Percentiles rank a stretch among this genome's conserved stretches.
These are phyloP conservation scores for Andrographis paniculata DNA, from an alignment of 305 asterid genomes.

Conservation along the genomic window DNA sequence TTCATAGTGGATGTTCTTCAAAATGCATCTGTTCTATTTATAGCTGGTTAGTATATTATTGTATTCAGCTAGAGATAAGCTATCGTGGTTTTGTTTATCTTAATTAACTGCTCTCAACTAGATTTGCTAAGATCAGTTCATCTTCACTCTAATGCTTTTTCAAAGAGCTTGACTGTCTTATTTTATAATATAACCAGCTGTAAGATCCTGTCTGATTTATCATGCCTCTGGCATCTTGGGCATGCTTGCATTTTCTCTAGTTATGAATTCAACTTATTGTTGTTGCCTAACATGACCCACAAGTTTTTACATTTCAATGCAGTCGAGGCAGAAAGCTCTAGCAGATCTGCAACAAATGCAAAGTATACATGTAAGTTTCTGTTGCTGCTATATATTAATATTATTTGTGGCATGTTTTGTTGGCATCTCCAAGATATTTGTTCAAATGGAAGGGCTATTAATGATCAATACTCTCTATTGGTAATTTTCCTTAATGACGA, in stretches of 20 bases:
- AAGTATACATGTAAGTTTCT: constrained; percentile 59
- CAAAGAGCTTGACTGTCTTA: no score
- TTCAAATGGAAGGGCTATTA: constrained; percentile 2
- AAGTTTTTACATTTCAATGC: constrained; percentile 30
- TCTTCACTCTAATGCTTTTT: background rate
- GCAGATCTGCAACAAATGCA: constrained; percentile 83
- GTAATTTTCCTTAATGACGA: constrained; percentile 1
- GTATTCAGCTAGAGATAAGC: background rate
- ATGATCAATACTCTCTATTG: constrained; percentile 11
- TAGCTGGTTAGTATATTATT: constrained; percentile 1
- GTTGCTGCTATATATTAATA: constrained; percentile 12
- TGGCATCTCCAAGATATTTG: constrained; percentile 11
- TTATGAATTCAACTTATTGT: no score
- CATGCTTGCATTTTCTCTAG: no score
- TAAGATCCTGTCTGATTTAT: no score
- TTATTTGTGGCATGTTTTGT: constrained; percentile 13
- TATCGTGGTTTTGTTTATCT: background rate
- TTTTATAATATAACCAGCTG: no score
- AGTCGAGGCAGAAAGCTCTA: constrained; percentile 92
- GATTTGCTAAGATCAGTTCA: background rate
- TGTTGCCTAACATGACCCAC: constrained; percentile 14
- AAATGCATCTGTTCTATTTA: background rate
- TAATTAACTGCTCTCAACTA: background rate
- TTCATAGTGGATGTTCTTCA: background rate
- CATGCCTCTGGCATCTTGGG: no score